Evolutionary conservation across 2,329 filamentous ascomycete genomes (phyloP).

Genomic region (Exophiala bonariae): DNA sequence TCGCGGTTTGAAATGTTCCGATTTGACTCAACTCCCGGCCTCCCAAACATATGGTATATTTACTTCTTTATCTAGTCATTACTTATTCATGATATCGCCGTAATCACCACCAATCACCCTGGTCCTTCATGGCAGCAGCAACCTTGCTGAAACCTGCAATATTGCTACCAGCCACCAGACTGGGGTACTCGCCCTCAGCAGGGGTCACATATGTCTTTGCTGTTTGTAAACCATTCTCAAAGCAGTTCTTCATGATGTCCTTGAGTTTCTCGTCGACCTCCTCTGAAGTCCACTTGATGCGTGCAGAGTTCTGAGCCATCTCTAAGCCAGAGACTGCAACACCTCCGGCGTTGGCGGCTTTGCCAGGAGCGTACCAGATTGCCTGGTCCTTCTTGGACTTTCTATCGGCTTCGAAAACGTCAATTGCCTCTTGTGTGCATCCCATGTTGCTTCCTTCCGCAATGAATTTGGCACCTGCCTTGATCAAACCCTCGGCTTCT

Average conservation of each 20-base stretch:
- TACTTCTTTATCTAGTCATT: too few relatives aligned
- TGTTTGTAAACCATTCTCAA: slow-evolving; percentile 83
- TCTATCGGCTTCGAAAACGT: slow-evolving; percentile 81
- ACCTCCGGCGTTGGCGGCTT: slow-evolving; percentile 96
- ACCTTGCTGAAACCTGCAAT: slow-evolving; percentile 99
- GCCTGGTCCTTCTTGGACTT: slow-evolving; percentile 67
- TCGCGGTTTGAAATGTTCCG: too few relatives aligned
- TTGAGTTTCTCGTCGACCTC: slow-evolving; percentile 91
- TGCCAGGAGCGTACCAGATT: slow-evolving; percentile 95
- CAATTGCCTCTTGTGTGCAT: slow-evolving; percentile 92
- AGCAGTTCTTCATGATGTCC: slow-evolving; percentile 91
- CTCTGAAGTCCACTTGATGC: slow-evolving; percentile 81
- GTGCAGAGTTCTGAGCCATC: slow-evolving; percentile 97
- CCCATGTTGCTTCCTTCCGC: slow-evolving; percentile 99
- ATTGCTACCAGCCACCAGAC: slow-evolving; percentile 89
- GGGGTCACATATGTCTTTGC: slow-evolving; percentile 83
- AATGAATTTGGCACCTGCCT: slow-evolving; percentile 76
- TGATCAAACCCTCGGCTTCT: slow-evolving; percentile 81
- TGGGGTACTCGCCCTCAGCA: slow-evolving; percentile 80
- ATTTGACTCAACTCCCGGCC: too few relatives aligned
- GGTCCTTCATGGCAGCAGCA: slow-evolving; percentile 87
- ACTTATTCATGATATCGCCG: background rate
- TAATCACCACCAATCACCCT: slow-evolving; percentile 85
- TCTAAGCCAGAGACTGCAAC: slow-evolving; percentile 96
- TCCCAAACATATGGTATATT: too few relatives aligned